Base-by-base conservation (phyloP, 2,329 filamentous ascomycete genomes). In the Coniella vitis region DNA sequence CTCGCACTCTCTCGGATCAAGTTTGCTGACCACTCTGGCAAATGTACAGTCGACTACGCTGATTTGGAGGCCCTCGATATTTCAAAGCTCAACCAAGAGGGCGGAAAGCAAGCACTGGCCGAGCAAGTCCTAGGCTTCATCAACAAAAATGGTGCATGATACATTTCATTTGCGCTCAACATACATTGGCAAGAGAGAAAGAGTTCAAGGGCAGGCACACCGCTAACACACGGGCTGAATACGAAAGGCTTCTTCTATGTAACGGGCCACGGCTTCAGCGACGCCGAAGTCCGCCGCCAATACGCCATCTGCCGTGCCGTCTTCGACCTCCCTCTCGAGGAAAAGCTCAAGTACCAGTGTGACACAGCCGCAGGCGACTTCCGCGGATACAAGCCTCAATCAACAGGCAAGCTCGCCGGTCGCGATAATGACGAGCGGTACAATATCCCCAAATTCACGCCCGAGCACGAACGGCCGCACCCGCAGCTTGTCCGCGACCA, bases 361-460 rank as follows among this genome's bases (percentile, higher is more conserved):
- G 57, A 60, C 49, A 59, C 60, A 4, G 57, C 58, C 10, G 53
- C 57, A n/a, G 60, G 60, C 25, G 56, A 61, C 51, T 61, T 59
- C 38, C 58, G 60, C 29, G 58, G 58, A 3, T 61, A 61, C 35
- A 59, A 59, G 42, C 54, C 55, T 4, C 56, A 51, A 44, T 56
- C 56, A 1, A 57, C 56, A 1, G 55, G 54, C 7, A 53, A 54
- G 37, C 56, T 57, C 12, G 54, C 54, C 1, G 41, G 37, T 4
- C 52, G 55, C 21, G 56, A 58, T 39, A 58, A 60, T 25, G 56
- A 57, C 39, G 56, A 57, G 49, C 52, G 55, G 12, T 58, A 58
- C 41, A 61, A 61, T 34, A 57, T 60, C 20, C 56, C 57, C 38
- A 61, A 60, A 46, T 53, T 55, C 37, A 60, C 56, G 19, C 54